Conservation (phyloP, 2,329 filamentous ascomycete species). For the Alternaria brassicicola region DNA sequence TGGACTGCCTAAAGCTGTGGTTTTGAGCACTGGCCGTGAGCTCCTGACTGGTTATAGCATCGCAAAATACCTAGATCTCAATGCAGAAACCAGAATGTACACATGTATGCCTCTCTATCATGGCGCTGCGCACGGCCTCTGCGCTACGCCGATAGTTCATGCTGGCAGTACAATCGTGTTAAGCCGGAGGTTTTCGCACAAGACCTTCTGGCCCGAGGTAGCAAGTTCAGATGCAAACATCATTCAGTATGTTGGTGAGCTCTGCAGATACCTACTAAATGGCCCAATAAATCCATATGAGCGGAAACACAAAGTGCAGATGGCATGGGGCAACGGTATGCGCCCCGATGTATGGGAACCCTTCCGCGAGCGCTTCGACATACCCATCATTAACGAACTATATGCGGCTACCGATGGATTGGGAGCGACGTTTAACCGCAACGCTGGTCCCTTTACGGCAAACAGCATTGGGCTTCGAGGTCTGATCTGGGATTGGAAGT, state of each 20-base stretch:
- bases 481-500: constrained; percentile 43
- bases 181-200: constrained; percentile 43
- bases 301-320: constrained; percentile 38
- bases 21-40: constrained; percentile 36
- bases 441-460: constrained; percentile 43
- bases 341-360: constrained; percentile 50
- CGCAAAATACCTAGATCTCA: constrained; percentile 37
- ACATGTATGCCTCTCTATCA: constrained; percentile 50
- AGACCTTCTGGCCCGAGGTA: constrained; percentile 49
- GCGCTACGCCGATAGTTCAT: constrained; percentile 37
- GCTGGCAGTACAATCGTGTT: constrained; percentile 42
- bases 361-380: constrained; percentile 49
- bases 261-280: constrained; percentile 47
- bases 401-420: constrained; percentile 51
- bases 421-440: constrained; percentile 41
- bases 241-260: constrained; percentile 49
- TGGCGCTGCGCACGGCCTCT: constrained; percentile 41
- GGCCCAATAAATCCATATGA: constrained; percentile 41
- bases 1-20: constrained; percentile 44
- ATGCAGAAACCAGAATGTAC: constrained; percentile 39
- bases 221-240: constrained; percentile 37
- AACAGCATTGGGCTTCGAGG: constrained; percentile 45
- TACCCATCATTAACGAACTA: constrained; percentile 49
- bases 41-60: constrained; percentile 31
- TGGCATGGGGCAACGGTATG: constrained; percentile 52